These are phyloP conservation scores for Phaeomoniella chlamydospora DNA, from an alignment of 2,329 filamentous ascomycete species.

Conservation along the genomic window DNA sequence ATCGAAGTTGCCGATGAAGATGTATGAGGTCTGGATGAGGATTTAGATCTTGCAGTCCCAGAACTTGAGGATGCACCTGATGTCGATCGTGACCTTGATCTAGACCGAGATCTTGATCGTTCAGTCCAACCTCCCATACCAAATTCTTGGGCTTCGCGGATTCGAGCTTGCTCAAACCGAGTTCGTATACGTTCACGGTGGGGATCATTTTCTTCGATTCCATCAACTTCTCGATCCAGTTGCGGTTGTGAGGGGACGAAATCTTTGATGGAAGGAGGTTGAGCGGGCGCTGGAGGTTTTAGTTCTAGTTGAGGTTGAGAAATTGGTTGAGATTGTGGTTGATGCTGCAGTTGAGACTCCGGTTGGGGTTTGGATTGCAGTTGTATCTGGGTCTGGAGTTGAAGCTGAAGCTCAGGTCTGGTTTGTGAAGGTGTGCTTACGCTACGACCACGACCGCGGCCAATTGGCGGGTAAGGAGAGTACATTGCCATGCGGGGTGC, in stretches of 20 bases:
- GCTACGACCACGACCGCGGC: background rate
- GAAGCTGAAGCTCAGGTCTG: no score
- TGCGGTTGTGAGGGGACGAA: no score
- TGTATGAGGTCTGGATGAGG: background rate
- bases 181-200: background rate
- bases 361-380: no score
- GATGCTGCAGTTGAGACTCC: no score
- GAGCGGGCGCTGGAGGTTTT: no score
- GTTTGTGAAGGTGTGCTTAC: conserved; percentile 1
- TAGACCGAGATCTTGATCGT: background rate
- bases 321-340: no score
- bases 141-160: background rate
- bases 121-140: conserved; percentile 1
- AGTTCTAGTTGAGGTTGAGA: no score
- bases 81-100: background rate
- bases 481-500: background rate
- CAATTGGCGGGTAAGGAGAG: background rate
- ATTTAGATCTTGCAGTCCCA: background rate
- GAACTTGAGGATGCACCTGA: background rate
- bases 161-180: background rate
- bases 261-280: no score
- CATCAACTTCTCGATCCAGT: no score
- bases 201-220: background rate
- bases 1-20: background rate
- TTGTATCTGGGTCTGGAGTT: no score